Evolutionary conservation across 331 rosid genomes (phyloP), one percentile per base, ranked within the genome.

Genomic region (Stylosanthes scabra): DNA sequence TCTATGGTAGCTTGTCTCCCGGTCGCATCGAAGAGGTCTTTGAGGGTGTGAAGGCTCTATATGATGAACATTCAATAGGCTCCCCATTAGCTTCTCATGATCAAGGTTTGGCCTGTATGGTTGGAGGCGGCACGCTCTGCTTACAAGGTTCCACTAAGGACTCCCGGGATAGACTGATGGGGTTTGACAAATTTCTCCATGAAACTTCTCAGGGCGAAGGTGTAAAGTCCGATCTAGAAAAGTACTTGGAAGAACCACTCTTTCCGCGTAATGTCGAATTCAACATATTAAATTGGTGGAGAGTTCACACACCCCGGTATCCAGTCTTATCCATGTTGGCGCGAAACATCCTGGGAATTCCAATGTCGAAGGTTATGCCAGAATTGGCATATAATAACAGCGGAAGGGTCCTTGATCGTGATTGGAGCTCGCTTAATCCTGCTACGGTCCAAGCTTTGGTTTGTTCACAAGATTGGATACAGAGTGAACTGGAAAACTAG

Each of bases 261-360:
- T 95, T 92, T 81, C 99, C 99, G 0, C 90, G 99, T 0, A 87
- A 86, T 62, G 91, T 81, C 12, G 99, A 89, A 62, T 92, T 95
- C 86, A 86, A 75, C 79, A 75, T 95, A 55, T 75, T 92, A 45
- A 92, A 95, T 64, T 95, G 99, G 99, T 95, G 98, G 99, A 95
- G 83, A 84, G 98, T 95, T 47, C 99, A 95, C 69, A 90, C 96
- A 69, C 99, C 98, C 8, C 87, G 98, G 84, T 95, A 95, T 82
- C 98, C 98, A 10, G 86, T 92, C 73, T 77, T 95, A 27, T 95
- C 98, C 20, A 95, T 95, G 97, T 88, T 95, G 98, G 99, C 99
- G 0, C 93, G 97, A 45, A 95, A 95, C 42, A 88, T 95, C 59
- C 75, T 95, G 67, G 97, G 96, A 73, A 79, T 92, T 68, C 92